phyloP scores from a whole-genome alignment of 305 asterid species.

The Euphrasia arctica region DNA sequence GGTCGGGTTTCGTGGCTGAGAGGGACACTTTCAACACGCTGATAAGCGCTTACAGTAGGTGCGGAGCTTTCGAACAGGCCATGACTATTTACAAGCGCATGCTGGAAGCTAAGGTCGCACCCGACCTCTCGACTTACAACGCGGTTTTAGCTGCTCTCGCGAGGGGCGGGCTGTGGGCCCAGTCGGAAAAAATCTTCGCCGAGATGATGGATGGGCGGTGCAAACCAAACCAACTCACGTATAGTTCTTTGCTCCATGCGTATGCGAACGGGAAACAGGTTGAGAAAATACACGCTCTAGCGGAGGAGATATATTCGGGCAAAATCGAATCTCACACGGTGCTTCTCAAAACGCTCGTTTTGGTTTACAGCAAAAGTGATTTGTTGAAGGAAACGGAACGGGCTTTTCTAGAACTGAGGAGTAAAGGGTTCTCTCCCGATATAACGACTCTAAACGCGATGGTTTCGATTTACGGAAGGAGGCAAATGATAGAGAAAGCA shows the following conservation, averaged over 20 bases:
- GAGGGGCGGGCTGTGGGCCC: slow-evolving; percentile 87
- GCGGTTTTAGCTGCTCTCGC: slow-evolving; percentile 89
- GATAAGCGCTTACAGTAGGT: slow-evolving; percentile 86
- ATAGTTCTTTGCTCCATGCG: slow-evolving; percentile 88
- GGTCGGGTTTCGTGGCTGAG: slow-evolving; percentile 88
- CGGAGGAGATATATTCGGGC: slow-evolving; percentile 61
- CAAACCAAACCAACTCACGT: slow-evolving; percentile 79
- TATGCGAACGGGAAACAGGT: slow-evolving; percentile 80
- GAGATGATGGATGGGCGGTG: slow-evolving; percentile 71
- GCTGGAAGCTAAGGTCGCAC: slow-evolving; percentile 77
- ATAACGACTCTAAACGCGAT: slow-evolving; percentile 71
- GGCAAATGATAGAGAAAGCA: slow-evolving; percentile 68
- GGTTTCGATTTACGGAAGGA: slow-evolving; percentile 85
- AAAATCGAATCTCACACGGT: slow-evolving; percentile 49
- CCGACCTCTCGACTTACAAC: slow-evolving; percentile 86
- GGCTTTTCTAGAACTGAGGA: slow-evolving; percentile 61
- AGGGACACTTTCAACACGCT: slow-evolving; percentile 92
- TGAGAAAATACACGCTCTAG: slow-evolving; percentile 55
- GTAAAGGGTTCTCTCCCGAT: slow-evolving; percentile 58
- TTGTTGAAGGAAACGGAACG: slow-evolving; percentile 62
- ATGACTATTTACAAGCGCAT: slow-evolving; percentile 75
- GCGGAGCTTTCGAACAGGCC: slow-evolving; percentile 85
- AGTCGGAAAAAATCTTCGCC: slow-evolving; percentile 75
- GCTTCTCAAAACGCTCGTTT: slow-evolving; percentile 79
- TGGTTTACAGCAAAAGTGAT: slow-evolving; percentile 80